Base-by-base conservation (phyloP, 2,329 filamentous ascomycete genomes). In the Sphaerostilbella broomeana region DNA sequence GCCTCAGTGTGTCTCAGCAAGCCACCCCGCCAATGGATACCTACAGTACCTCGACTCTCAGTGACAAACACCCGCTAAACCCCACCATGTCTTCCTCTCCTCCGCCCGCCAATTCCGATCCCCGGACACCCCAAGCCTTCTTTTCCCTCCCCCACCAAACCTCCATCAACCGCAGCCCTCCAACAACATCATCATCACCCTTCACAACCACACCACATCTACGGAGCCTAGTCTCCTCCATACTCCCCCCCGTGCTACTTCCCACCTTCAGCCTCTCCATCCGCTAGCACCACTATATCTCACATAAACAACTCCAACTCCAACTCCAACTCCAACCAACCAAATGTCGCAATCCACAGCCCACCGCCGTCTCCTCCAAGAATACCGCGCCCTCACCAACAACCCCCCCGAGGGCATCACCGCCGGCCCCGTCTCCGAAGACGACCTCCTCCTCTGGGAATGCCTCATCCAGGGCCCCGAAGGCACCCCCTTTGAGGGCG, bases 371-470 rank as follows among this genome's bases (percentile, higher is more conserved):
- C 84, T 98, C 52, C 88, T 97, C 61, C 86, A 90, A 67, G 92
- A 98, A 72, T 98, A 98, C 73, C 86, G 86, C 58, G 81, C 85
- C 47, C 82, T 98, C 47, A 92, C 88, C 47, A 90, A 87, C 57
- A 92, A 94, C 65, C 87, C 90, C 1, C 90, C 90, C n/a, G 90
- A 97, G 46, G 92, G 92, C 61, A 97, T 98, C 67, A 94, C 86
- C 43, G 92, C 92, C 12, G 92, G 92, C 15, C 92, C 92, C 22
- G 72, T 95, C 45, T 84, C 77, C 49, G 92, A 98, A 70, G 92
- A 97, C 62, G 88, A 98, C 68, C 81, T 97, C 58, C 85, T 95
- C 54, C 72, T 86, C 56, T 98, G 92, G 92, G 92, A 98, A 68
- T 92, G 89, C 7, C 70, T 97, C 47, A 97, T 98, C 55, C 84